Conservation (phyloP, 2,329 filamentous ascomycete species). For the Aspergillus fumigatiaffinis region DNA sequence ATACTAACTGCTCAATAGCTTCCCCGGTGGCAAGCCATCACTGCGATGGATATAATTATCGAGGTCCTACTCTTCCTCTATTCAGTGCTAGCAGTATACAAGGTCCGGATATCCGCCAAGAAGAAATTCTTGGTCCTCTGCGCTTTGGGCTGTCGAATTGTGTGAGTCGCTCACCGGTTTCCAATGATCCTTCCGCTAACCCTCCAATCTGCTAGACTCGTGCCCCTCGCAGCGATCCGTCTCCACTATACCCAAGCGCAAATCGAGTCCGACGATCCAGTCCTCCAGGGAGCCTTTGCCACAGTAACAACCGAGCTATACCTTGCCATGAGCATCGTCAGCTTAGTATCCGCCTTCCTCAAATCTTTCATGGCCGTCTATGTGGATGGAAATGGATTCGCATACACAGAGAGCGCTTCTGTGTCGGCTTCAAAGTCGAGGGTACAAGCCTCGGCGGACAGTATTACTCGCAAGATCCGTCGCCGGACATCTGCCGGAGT, state of each 20-base stretch:
- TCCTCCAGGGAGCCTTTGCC: slow-evolving; percentile 11
- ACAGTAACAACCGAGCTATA: slow-evolving; percentile 13
- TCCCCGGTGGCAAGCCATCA: slow-evolving; percentile 13
- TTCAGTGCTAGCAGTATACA: slow-evolving; percentile 8
- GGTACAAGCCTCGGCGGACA: background rate
- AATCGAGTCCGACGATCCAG: slow-evolving; percentile 7
- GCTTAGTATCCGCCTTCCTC: slow-evolving; percentile 11
- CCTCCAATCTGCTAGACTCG: background rate
- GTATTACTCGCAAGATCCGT: background rate
- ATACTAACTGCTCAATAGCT: background rate
- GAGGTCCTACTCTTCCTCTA: slow-evolving; percentile 10
- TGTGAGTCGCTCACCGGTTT: background rate
- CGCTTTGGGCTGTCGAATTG: slow-evolving; percentile 8
- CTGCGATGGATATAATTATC: slow-evolving; percentile 9
- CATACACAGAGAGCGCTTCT: slow-evolving; percentile 2
- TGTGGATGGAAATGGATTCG: slow-evolving; percentile 5
- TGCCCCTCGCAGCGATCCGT: slow-evolving; percentile 6
- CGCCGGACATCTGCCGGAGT: background rate
- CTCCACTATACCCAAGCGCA: slow-evolving; percentile 6
- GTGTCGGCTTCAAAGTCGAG: background rate
- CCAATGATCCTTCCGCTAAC: background rate
- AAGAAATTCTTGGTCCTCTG: slow-evolving; percentile 12
- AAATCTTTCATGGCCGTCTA: slow-evolving; percentile 13
- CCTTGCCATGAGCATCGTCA: slow-evolving; percentile 9
- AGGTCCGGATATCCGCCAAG: slow-evolving; percentile 9